Conservation (phyloP, 768 basidiomycete genomes). For the Polyporus arcularius region DNA sequence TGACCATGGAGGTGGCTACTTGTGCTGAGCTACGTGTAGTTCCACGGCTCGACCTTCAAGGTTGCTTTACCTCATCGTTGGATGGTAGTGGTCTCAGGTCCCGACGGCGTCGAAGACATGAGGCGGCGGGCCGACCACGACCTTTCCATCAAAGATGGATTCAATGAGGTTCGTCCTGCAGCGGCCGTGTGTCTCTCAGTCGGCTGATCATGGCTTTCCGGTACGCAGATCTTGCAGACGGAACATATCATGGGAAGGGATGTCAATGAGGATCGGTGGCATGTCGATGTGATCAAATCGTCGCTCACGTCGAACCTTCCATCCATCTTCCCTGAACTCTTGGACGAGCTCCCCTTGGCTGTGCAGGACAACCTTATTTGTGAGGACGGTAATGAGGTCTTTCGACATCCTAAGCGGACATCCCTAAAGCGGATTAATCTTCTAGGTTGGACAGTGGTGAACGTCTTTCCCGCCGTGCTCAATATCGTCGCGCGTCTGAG, state of each 20-base stretch:
- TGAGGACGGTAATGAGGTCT: background rate
- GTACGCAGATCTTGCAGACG: conserved; percentile 26
- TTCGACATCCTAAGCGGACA: background rate
- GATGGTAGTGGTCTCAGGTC: conserved; percentile 45
- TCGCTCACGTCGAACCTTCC: conserved; percentile 30
- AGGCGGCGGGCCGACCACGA: conserved; percentile 46
- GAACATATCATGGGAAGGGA: conserved; percentile 36
- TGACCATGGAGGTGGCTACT: too few relatives aligned
- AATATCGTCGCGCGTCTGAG: conserved; percentile 28
- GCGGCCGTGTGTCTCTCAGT: background rate
- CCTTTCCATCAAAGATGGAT: conserved; percentile 42
- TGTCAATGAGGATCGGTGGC: conserved; percentile 16
- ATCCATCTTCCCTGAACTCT: conserved; percentile 20
- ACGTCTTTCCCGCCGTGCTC: conserved; percentile 20
- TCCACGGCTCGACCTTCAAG: conserved; percentile 36
- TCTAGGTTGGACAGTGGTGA: conserved; percentile 27
- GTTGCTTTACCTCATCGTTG: conserved; percentile 45
- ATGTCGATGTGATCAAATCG: conserved; percentile 23
- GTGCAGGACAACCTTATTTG: conserved; percentile 1
- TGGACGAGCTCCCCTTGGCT: conserved; percentile 22
- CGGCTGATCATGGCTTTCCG: background rate
- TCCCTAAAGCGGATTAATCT: conserved; percentile 6
- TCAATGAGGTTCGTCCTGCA: conserved; percentile 37
- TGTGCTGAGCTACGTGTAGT: conserved; percentile 5
- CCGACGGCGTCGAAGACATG: conserved; percentile 49